phyloP scores from a whole-genome alignment of 2,329 filamentous ascomycete genomes.

The Aotearoamyces nothofagi region DNA sequence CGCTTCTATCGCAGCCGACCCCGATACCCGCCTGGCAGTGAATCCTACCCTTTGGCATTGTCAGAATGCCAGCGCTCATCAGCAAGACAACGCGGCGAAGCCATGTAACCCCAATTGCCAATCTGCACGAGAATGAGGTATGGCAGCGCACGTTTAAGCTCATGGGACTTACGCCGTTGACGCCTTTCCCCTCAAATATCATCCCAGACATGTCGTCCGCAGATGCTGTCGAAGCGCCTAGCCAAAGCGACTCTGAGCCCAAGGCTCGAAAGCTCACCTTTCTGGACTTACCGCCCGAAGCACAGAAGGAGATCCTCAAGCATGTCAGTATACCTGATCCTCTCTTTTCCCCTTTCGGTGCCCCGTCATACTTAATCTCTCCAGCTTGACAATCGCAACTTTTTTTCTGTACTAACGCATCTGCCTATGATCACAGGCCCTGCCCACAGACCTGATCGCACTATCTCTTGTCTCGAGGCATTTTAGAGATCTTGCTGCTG shows the following conservation, averaged over 20 bases:
- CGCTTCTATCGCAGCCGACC: too few species aligned
- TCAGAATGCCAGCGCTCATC: neutral
- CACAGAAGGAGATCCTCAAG: constrained; percentile 17
- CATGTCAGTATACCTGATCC: constrained; percentile 14
- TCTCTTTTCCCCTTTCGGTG: neutral
- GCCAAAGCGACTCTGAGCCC: neutral
- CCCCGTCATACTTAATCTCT: neutral
- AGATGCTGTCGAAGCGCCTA: neutral
- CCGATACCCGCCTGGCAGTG: too few species aligned
- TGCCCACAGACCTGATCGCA: constrained; percentile 35
- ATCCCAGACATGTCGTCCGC: neutral
- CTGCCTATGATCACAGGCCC: constrained; percentile 28
- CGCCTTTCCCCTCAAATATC: neutral
- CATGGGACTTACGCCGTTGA: neutral
- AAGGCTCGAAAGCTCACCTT: constrained; percentile 3
- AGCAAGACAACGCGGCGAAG: neutral
- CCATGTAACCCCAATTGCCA: neutral
- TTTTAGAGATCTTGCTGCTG: constrained; percentile 40
- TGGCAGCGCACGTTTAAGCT: neutral
- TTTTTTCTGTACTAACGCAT: constrained; percentile 1
- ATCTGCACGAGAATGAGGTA: neutral
- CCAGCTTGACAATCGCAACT: constrained; percentile 1
- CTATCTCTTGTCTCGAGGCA: constrained; percentile 41
- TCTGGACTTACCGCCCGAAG: constrained; percentile 18
- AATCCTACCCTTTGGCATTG: too few species aligned